phyloP scores from a whole-genome alignment of 139 green algal species.

The Dunaliella primolecta region DNA sequence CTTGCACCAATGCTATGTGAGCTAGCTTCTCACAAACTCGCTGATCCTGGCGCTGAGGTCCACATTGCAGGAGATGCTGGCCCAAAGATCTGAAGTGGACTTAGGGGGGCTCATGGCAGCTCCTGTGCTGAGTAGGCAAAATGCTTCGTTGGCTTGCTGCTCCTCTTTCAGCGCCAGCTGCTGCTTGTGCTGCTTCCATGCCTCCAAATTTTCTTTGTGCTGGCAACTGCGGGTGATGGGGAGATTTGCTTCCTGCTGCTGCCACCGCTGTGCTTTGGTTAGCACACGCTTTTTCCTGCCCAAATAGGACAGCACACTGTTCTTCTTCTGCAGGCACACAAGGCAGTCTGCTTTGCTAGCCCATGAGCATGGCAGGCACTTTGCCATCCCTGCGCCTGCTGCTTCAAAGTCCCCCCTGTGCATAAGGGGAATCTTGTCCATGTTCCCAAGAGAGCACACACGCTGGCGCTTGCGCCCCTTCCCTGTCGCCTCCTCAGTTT shows the following conservation, averaged over 20 bases:
- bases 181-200: neutral
- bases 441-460: neutral
- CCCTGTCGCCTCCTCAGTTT: neutral
- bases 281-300: neutral
- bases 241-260: neutral
- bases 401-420: neutral
- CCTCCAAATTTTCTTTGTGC: neutral
- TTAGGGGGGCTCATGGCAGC: too few relatives aligned
- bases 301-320: neutral
- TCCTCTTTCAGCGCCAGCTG: neutral
- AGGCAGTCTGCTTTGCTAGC: neutral
- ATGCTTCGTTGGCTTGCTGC: conserved; percentile 26
- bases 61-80: too few relatives aligned
- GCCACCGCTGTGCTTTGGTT: neutral
- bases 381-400: neutral
- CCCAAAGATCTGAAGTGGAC: too few relatives aligned
- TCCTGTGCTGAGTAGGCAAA: too few relatives aligned
- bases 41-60: too few relatives aligned
- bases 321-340: neutral
- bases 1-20: too few relatives aligned
- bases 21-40: too few relatives aligned
- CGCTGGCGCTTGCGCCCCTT: neutral
- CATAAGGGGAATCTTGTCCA: neutral
- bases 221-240: neutral
- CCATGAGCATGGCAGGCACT: neutral